Evolutionary conservation across 306 rosid species (phyloP), one percentile per base, ranked within the genome.

Genomic region (Vicia sativa): DNA sequence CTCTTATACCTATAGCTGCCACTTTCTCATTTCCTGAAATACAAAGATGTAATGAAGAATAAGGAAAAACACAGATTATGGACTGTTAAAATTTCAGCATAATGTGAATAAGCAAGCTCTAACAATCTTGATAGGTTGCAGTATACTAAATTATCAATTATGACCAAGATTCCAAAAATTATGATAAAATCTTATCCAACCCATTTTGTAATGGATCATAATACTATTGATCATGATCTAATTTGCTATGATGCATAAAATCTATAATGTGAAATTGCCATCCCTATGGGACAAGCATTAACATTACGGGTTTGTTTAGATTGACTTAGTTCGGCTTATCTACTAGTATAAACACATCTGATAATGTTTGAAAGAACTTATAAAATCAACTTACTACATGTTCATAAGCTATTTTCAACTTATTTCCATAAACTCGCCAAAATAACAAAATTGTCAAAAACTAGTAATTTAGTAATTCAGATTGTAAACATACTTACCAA

Each of bases 1-100:
- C 96, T 67, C 84, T 68, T 54, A 91, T 84, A 5, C 92, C 96
- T 19, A 87, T 73, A 8, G 87, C 90, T n/a, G 90, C 95, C 11
- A 91, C 56, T 87, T 91, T 91, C 86, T 85, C 81, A 52, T 89
- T 81, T 70, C 90, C 96, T 89, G 86, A 31, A 68, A 46, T 10
- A 16, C 45, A 41, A 5, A 31, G 44, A 31, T 28, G 66, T 31
- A 19, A 29, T 5, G 52, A 26, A 31, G 7, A 55, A 77, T 74
- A 31, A 79, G 62, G 42, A 67, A 41, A 70, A 26, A 62, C 6
- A 34, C 4, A 37, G 6, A 58, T 52, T 9, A 21, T 4, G 12
- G 43, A 19, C 21, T 15, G 35, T 49, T 70, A 13, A 46, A 59
- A 52, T 38, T 59, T 62, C 43, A 43, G 5, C 50, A 42, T 21